phyloP scores from a whole-genome alignment of 306 rosid genomes.

The Cicer pinnatifidum region DNA sequence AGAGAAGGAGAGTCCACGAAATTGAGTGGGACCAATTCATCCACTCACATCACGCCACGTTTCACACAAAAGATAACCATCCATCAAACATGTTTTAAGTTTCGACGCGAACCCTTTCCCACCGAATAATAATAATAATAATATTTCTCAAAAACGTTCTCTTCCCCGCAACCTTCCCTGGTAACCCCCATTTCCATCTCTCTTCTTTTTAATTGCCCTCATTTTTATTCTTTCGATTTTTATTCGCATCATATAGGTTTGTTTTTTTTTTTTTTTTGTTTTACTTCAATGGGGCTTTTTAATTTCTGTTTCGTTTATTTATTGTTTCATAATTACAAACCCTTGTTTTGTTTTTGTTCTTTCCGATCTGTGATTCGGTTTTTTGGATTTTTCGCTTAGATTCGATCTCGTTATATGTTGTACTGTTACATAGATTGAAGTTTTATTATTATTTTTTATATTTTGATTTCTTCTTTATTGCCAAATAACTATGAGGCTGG shows the following conservation, averaged over 20 bases:
- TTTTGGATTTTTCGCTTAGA: neutral
- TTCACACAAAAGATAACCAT: constrained; percentile 5
- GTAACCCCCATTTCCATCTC: neutral
- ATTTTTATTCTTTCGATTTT: neutral
- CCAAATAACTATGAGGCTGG: neutral
- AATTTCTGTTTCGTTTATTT: neutral
- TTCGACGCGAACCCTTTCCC: constrained; percentile 36
- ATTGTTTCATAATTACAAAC: neutral
- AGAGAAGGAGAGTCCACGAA: neutral
- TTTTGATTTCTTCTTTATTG: neutral
- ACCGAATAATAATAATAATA: neutral
- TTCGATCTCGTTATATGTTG: constrained; percentile 37
- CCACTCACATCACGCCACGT: constrained; percentile 5
- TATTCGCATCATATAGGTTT: neutral
- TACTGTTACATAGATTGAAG: neutral
- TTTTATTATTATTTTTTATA: constrained; percentile 5
- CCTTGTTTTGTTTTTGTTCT: constrained; percentile 1
- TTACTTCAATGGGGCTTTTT: neutral
- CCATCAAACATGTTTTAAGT: constrained; percentile 14
- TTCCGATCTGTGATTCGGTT: neutral
- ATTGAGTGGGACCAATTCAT: neutral
- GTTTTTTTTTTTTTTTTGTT: neutral
- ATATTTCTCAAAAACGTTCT: neutral
- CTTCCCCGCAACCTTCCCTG: constrained; percentile 45
- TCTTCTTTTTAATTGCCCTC: neutral